phyloP scores from a whole-genome alignment of 257 asterid genomes.

The Misopates orontium region DNA sequence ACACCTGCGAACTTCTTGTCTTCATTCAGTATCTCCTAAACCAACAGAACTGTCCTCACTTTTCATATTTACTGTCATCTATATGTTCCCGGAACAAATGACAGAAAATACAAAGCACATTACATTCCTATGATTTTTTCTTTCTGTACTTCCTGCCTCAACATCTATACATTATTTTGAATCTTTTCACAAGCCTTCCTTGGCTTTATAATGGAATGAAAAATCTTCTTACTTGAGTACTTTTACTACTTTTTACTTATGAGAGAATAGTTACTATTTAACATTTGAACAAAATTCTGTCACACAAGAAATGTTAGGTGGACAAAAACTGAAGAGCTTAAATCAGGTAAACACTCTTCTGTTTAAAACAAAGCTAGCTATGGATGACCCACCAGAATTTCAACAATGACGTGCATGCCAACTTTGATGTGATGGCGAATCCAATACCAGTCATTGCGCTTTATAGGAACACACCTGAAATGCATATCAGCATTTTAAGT shows the following conservation, averaged over 20 bases:
- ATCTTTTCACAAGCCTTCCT: conserved; percentile 3
- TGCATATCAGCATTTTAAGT: conserved; percentile 21
- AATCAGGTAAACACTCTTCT: conserved; percentile 17
- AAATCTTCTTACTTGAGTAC: background rate
- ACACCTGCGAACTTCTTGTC: conserved; percentile 4
- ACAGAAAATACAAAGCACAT: background rate
- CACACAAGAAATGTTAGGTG: conserved; percentile 5
- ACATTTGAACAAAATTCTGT: conserved; percentile 5
- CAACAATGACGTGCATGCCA: conserved; percentile 86
- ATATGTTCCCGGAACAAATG: too few species aligned
- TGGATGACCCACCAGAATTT: conserved; percentile 69
- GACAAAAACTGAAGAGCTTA: background rate
- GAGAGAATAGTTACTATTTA: conserved; percentile 13
- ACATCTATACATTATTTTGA: background rate
- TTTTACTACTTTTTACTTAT: conserved; percentile 4
- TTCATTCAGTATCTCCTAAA: background rate
- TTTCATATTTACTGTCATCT: conserved; percentile 13
- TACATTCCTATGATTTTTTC: conserved; percentile 3
- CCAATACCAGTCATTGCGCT: conserved; percentile 99
- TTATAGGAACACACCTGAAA: conserved; percentile 91
- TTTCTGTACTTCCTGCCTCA: conserved; percentile 8
- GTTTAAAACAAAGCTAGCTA: conserved; percentile 3
- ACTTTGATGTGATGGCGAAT: conserved; percentile 97
- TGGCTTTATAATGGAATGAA: conserved; percentile 2
- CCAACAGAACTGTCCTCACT: conserved; percentile 9